Conservation (phyloP, 306 rosid species). For the Acacia acuminata region DNA sequence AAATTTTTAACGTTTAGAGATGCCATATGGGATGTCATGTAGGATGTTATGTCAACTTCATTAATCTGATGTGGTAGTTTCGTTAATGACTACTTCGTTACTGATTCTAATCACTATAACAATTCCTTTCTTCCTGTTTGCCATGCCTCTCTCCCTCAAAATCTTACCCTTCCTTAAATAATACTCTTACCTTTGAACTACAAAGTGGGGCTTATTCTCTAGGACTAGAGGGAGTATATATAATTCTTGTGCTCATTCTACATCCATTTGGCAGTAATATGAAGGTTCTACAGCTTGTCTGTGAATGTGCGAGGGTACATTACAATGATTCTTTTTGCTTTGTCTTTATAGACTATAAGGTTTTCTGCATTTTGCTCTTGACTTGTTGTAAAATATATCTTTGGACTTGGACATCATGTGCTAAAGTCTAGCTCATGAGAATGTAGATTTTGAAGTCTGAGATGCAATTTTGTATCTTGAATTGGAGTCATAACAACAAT, state of each 20-base stretch:
- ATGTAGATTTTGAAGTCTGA: neutral
- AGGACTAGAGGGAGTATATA: too few relatives aligned
- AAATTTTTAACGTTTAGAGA: too few relatives aligned
- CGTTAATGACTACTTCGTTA: too few relatives aligned
- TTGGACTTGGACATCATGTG: neutral
- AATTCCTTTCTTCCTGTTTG: constrained; percentile 46
- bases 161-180: constrained; percentile 23
- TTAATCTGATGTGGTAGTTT: too few relatives aligned
- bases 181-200: too few relatives aligned
- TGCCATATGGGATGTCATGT: too few relatives aligned
- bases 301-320: neutral
- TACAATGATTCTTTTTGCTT: neutral
- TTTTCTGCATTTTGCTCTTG: neutral
- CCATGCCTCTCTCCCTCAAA: constrained; percentile 32
- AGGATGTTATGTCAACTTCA: too few relatives aligned
- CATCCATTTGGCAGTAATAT: neutral
- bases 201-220: too few relatives aligned
- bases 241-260: neutral
- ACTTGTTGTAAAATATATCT: neutral
- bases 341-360: neutral
- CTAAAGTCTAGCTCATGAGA: neutral
- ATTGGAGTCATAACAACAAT: neutral
- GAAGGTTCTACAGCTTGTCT: neutral
- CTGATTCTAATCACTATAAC: constrained; percentile 22
- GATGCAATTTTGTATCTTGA: neutral